phyloP scores from a whole-genome alignment of 2,329 filamentous ascomycete genomes.

The Leptographium wingfieldii region DNA sequence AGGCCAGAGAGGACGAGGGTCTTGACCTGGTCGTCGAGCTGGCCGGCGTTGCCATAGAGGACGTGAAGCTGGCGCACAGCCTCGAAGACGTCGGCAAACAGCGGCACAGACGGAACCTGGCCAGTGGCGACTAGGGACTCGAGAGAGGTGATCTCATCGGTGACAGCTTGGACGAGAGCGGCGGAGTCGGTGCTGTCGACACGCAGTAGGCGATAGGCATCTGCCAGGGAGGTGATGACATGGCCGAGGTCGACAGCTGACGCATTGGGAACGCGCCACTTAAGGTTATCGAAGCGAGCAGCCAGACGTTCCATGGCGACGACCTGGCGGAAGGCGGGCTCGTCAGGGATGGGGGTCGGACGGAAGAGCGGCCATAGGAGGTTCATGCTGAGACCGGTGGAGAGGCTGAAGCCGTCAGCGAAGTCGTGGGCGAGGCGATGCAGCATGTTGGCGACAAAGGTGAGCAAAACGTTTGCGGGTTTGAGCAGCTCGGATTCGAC shows the following conservation, averaged over 20 bases:
- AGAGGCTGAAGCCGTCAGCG: conserved; percentile 56
- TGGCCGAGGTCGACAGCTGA: conserved; percentile 38
- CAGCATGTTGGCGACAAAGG: conserved; percentile 28
- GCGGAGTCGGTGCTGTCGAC: conserved; percentile 27
- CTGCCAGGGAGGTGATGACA: conserved; percentile 40
- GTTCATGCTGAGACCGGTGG: conserved; percentile 70
- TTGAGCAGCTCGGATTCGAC: too few relatives aligned
- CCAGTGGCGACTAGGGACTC: conserved; percentile 32
- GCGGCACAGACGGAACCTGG: conserved; percentile 39
- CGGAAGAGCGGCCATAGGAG: conserved; percentile 61
- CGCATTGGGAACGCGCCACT: conserved; percentile 41
- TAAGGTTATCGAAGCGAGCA: conserved; percentile 44
- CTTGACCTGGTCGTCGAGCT: conserved; percentile 3
- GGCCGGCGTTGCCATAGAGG: conserved; percentile 21
- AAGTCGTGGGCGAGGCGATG: conserved; percentile 43
- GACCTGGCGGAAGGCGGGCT: conserved; percentile 31
- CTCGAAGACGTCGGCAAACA: conserved; percentile 44
- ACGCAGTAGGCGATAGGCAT: conserved; percentile 45
- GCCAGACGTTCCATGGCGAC: conserved; percentile 43
- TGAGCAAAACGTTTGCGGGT: conserved; percentile 7
- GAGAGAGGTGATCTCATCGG: conserved; percentile 37
- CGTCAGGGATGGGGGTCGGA: conserved; percentile 42
- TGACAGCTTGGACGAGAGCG: conserved; percentile 35
- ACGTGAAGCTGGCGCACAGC: conserved; percentile 38
- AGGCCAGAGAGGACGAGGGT: conserved; percentile 33